Evolutionary conservation across 441 rosid genomes (phyloP), one percentile per base, ranked within the genome.

Genomic region (Melastoma candidum): DNA sequence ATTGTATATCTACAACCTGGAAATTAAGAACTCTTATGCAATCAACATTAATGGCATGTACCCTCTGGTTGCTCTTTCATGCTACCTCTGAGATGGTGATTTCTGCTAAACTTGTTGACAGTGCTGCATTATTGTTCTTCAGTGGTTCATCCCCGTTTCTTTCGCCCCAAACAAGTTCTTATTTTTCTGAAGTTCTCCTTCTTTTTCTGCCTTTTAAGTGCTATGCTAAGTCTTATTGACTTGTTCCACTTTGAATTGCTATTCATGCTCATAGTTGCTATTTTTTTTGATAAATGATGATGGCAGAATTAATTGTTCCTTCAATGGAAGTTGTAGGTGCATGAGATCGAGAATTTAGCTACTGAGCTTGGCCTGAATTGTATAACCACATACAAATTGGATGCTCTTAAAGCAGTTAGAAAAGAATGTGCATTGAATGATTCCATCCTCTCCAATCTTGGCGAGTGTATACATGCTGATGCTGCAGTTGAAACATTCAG

Each of bases 401-500:
- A 93, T 70, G 95, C 95, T 55, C 90, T 88, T 49, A 88, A 93
- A 78, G 74, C 97, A 68, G 90, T 87, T 69, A 22, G 77, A 64
- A 76, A 54, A 70, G 66, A 67, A 68, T 66, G 54, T 66, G 82
- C 63, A 60, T 65, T 69, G 58, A 53, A 58, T 52, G 73, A 67
- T 59, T 58, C 54, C 26, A 27, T 62, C 51, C 24, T 65, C 36
- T 47, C 44, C 43, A 61, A 48, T 67, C 48, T 47, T 22, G 59
- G 55, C 54, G 67, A 70, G 6, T 59, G 59, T 52, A 14, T 12
- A 71, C 45, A 29, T 67, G 57, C 51, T 48, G 52, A 71, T 48
- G 26, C 55, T 12, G 65, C 57, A 49, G 58, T 62, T 68, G 70
- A 66, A 50, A 68, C 11, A 49, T 76, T 74, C 63, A 64, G 71